Evolutionary conservation across 441 rosid genomes (phyloP), one percentile per base, ranked within the genome.

Genomic region (Flueggea neowawraea): DNA sequence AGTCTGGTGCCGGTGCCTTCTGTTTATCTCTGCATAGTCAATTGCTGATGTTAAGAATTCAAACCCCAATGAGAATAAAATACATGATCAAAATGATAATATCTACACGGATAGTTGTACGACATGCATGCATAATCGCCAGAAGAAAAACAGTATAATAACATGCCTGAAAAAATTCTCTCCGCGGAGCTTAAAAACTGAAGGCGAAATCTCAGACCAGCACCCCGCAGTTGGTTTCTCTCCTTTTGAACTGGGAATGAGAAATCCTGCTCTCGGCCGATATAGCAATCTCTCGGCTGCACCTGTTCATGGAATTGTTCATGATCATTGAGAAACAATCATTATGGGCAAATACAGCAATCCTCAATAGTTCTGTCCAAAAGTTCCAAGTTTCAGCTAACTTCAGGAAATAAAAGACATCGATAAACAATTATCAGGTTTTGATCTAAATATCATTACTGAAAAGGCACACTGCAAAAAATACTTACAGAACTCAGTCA

Each of bases 101-200:
- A 5, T 36, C 7, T 36, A 36, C 7, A 8, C 41, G 0, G 41
- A 36, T 36, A 8, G 22, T 31, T 16, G 32, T 4, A n/a, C 10
- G 39, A 16, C 16, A 7, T 16, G 59, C 8, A 55, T 17, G 8
- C 16, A 51, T 12, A 33, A 61, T 33, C 22, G 9, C 41, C 41
- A 36, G 41, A 36, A 36, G 41, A 36, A 36, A 8, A 36, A 36
- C 41, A 33, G 44, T 39, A 15, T 57, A 16, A 47, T 12, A 15
- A 32, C 81, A 32, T 76, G 75, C 95, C 84, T 88, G 74, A 88
- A 87, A 73, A 78, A 91, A 52, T 64, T 89, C 58, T 74, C 68
- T n/a, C 94, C 96, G 2, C 90, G 92, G 65, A 91, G 88, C 69
- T 82, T 87, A 52, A 91, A 91, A 69, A 72, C 81, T 2, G 92